Evolutionary conservation across 495 filamentous ascomycete species (phyloP).

Genomic region (Hypoxylon fuscum): DNA sequence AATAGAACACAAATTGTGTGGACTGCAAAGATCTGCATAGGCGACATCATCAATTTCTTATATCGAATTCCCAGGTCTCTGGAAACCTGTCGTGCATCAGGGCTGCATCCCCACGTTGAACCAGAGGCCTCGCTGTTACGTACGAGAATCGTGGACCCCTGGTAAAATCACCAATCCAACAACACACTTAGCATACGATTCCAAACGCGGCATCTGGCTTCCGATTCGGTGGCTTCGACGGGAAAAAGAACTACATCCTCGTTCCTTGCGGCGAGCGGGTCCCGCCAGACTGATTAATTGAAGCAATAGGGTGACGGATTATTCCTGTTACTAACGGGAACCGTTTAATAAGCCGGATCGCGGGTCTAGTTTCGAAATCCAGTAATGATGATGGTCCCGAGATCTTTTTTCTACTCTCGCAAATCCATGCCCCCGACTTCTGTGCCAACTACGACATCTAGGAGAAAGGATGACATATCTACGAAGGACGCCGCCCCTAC

Average conservation of each 20-base stretch:
- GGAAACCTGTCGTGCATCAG: constrained; percentile 42
- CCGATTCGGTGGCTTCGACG: constrained; percentile 30
- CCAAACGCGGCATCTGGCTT: constrained; percentile 26
- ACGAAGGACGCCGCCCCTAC: constrained; percentile 18
- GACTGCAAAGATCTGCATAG: constrained; percentile 30
- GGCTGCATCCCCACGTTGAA: constrained; percentile 38
- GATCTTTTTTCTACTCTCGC: constrained; percentile 48
- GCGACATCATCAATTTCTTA: constrained; percentile 39
- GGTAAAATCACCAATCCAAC: constrained; percentile 43
- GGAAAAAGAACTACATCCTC: constrained; percentile 25
- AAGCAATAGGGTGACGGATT: constrained; percentile 35
- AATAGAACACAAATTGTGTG: too few relatives aligned
- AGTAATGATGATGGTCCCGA: constrained; percentile 51
- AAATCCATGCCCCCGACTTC: constrained; percentile 24
- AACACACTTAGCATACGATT: constrained; percentile 24
- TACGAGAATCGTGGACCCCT: constrained; percentile 44
- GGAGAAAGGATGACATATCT: constrained; percentile 46
- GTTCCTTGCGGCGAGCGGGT: constrained; percentile 21
- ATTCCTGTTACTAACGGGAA: constrained; percentile 47
- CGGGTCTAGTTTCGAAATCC: constrained; percentile 28
- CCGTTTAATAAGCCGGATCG: constrained; percentile 35
- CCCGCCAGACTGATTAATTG: constrained; percentile 29
- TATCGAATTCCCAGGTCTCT: constrained; percentile 42
- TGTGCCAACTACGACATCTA: constrained; percentile 15
- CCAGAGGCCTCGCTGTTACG: constrained; percentile 36